Conservation (phyloP, 352 stramenopile genomes). For the Pythium folliculosum region DNA sequence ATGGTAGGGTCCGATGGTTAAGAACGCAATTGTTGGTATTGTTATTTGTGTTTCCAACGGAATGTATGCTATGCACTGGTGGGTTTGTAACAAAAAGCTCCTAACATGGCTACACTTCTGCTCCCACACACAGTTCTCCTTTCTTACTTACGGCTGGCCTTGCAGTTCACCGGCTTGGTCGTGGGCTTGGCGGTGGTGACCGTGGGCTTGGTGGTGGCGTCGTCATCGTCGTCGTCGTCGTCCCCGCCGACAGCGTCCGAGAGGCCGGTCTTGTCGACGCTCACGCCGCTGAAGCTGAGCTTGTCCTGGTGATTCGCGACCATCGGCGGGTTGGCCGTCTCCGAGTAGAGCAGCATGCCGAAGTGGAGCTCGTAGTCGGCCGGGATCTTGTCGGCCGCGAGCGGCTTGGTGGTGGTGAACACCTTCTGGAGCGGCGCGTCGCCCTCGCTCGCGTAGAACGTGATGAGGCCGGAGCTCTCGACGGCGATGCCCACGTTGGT, state of each 20-base stretch:
- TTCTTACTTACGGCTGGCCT: constrained; percentile 7
- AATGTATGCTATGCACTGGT: no score
- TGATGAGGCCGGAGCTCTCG: constrained; percentile 12
- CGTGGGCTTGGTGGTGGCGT: neutral
- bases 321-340: constrained; percentile 11
- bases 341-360: constrained; percentile 17
- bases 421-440: constrained; percentile 5
- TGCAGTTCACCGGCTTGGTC: neutral
- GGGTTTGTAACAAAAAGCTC: neutral
- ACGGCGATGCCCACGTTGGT: constrained; percentile 13
- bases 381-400: constrained; percentile 15
- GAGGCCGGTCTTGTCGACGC: constrained; percentile 5
- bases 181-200: no score
- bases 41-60: no score
- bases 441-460: constrained; percentile 15
- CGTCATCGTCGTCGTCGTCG: neutral
- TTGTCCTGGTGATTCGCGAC: constrained; percentile 14
- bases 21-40: no score
- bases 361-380: constrained; percentile 21
- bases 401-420: constrained; percentile 14
- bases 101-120: constrained; percentile 9
- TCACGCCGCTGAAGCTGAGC: constrained; percentile 15
- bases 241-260: neutral
- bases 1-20: neutral
- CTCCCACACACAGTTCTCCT: neutral